A percentile compares a stretch with the other conserved stretches of the same genome.
Evolutionary conservation across 345 rosid species (phyloP).

Genomic region (Brassica rapa): DNA sequence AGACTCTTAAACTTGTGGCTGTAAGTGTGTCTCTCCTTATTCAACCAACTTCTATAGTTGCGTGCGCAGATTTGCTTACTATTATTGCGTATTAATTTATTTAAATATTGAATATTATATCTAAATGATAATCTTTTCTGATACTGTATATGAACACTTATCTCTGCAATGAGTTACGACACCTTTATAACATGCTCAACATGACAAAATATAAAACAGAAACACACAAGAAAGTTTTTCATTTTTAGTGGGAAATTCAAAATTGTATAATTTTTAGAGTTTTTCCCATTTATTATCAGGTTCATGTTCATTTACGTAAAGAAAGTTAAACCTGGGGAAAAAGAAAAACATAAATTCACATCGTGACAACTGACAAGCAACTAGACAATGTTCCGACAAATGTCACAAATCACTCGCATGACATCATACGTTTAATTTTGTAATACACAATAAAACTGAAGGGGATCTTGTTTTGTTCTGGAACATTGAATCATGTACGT

Average conservation of each 20-base stretch:
- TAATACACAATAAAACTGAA: neutral
- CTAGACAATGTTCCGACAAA: neutral
- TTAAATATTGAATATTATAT: too few relatives aligned
- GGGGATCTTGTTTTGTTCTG: slow-evolving; percentile 7
- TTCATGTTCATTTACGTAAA: neutral
- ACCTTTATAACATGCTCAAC: neutral
- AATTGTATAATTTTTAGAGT: neutral
- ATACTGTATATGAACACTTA: too few relatives aligned
- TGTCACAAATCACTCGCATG: neutral
- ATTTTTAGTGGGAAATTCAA: neutral
- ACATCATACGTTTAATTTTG: neutral
- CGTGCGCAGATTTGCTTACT: neutral
- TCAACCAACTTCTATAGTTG: neutral
- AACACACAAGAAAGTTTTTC: neutral
- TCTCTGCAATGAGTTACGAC: too few relatives aligned
- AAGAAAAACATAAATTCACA: neutral
- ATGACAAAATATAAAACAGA: neutral
- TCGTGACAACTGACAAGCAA: neutral
- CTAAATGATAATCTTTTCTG: too few relatives aligned
- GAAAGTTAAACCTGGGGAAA: neutral
- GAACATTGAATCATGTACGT: neutral
- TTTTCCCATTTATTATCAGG: neutral
- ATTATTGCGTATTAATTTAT: neutral
- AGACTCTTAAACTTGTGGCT: slow-evolving; percentile 53
- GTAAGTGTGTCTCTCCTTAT: slow-evolving; percentile 43